A percentile compares a stretch with the other conserved stretches of the same genome.
Conservation (phyloP, 805 yeast species). For the Hyphopichia homilentoma region DNA sequence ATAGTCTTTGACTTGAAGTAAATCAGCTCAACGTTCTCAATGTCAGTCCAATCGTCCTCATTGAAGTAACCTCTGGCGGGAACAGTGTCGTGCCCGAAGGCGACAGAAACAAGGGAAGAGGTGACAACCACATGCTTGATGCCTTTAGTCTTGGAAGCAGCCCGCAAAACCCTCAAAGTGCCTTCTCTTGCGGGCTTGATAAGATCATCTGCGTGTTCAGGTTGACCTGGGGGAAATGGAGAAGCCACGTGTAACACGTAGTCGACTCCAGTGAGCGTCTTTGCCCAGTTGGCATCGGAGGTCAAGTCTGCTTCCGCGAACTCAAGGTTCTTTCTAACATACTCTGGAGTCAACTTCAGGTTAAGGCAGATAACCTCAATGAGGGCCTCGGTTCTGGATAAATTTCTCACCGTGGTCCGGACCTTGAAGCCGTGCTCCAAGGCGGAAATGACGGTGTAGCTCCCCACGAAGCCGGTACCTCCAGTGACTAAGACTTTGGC, state of each 20-base stretch:
- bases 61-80: no score
- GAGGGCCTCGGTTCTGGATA: no score
- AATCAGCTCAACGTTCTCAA: conserved; percentile 13
- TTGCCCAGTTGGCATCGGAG: conserved; percentile 2
- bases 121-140: conserved; percentile 16
- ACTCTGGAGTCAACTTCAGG: no score
- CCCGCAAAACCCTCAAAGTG: conserved; percentile 16
- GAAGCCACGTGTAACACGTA: conserved; percentile 46
- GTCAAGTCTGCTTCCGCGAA: conserved; percentile 6
- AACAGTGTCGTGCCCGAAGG: conserved; percentile 15
- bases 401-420: no score
- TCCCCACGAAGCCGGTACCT: no score
- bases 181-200: conserved; percentile 49
- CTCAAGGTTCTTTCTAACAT: no score
- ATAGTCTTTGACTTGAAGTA: conserved; percentile 15
- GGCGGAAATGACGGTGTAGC: no score
- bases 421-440: no score
- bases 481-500: no score
- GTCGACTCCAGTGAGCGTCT: conserved; percentile 10
- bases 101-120: conserved; percentile 18
- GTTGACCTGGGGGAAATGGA: conserved; percentile 41
- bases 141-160: conserved; percentile 5
- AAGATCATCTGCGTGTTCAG: conserved; percentile 40
- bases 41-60: conserved; percentile 10
- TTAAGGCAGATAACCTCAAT: no score